A percentile compares a stretch with the other conserved stretches of the same genome.
Conservation (phyloP, 1,139 yeast genomes). For the Candida pseudocylindracea region DNA sequence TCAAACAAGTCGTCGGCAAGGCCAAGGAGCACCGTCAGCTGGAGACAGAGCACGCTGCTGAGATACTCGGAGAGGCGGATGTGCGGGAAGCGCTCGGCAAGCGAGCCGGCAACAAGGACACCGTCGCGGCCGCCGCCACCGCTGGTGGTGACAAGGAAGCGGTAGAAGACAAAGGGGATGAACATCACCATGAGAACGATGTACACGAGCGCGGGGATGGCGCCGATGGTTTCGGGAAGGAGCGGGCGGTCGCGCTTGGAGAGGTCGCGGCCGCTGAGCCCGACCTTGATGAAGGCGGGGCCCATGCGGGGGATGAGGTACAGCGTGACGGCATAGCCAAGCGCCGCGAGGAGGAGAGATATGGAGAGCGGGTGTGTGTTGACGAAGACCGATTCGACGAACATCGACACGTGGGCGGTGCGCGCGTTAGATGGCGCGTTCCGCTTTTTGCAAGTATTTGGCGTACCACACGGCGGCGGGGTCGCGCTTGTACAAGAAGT, state of each 20-base stretch:
- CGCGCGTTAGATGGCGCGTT: no score
- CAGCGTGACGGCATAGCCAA: conserved; percentile 41
- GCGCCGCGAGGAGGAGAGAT: conserved; percentile 21
- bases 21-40: conserved; percentile 70
- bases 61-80: conserved; percentile 68
- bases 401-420: no score
- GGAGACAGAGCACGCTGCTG: conserved; percentile 65
- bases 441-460: neutral
- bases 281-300: conserved; percentile 47
- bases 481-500: conserved; percentile 7
- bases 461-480: conserved; percentile 51
- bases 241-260: conserved; percentile 33
- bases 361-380: conserved; percentile 16
- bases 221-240: conserved; percentile 84
- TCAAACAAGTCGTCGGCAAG: conserved; percentile 89
- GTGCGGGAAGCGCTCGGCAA: conserved; percentile 44
- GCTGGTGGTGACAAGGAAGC: conserved; percentile 37
- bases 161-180: conserved; percentile 77
- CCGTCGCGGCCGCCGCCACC: conserved; percentile 6
- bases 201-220: conserved; percentile 65
- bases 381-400: no score
- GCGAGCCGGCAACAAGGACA: no score
- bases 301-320: conserved; percentile 46
- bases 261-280: conserved; percentile 67
- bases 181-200: conserved; percentile 62